Percentiles rank a stretch among this genome's conserved stretches.
These are phyloP conservation scores for Fonsecaea multimorphosa DNA, from an alignment of 2,329 filamentous ascomycete species.

Conservation along the genomic window DNA sequence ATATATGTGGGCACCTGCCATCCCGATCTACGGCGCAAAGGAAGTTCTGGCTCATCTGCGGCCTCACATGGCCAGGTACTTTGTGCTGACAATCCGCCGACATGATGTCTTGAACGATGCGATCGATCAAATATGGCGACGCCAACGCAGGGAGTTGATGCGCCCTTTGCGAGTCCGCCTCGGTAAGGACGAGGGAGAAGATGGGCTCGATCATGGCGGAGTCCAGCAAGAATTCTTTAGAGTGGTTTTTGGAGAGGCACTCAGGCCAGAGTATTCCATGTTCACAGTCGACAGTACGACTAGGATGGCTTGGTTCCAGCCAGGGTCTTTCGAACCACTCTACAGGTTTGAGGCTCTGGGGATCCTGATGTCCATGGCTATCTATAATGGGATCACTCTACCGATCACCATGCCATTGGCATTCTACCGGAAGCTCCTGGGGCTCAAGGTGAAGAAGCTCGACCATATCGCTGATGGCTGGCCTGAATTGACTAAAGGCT, in stretches of 20 bases:
- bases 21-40: constrained; percentile 61
- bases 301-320: constrained; percentile 85
- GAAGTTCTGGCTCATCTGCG: constrained; percentile 68
- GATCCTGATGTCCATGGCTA: constrained; percentile 81
- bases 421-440: constrained; percentile 80
- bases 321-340: constrained; percentile 77
- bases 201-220: constrained; percentile 90
- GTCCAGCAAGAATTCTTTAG: constrained; percentile 98
- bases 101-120: constrained; percentile 72
- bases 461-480: constrained; percentile 85
- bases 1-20: constrained; percentile 47
- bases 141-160: constrained; percentile 79
- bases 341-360: constrained; percentile 93
- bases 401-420: constrained; percentile 86
- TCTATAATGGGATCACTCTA: constrained; percentile 91
- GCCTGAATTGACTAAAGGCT: constrained; percentile 77
- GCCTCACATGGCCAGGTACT: constrained; percentile 71
- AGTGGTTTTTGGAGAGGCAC: constrained; percentile 76
- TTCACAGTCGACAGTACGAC: constrained; percentile 80
- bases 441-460: constrained; percentile 70
- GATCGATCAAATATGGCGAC: constrained; percentile 87
- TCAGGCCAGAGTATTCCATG: constrained; percentile 75
- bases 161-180: constrained; percentile 87
- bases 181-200: constrained; percentile 80
- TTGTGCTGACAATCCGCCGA: constrained; percentile 72